A percentile compares a stretch with the other conserved stretches of the same genome.
These are phyloP conservation scores for Chenopodium album DNA, from an alignment of 148 eudicot genomes.

Conservation along the genomic window DNA sequence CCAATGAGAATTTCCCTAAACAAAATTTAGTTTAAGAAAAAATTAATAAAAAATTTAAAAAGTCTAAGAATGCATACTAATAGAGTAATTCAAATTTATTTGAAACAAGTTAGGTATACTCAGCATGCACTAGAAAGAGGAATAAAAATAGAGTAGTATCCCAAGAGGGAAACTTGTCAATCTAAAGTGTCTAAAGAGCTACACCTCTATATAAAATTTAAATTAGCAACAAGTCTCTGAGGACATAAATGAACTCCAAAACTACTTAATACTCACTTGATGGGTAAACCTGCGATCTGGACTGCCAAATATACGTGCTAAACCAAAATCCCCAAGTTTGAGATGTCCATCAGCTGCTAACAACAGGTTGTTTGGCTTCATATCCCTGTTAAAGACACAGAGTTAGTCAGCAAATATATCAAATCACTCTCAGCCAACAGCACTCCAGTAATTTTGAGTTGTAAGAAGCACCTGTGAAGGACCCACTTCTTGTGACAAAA, in stretches of 20 bases:
- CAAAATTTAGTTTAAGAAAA: no score
- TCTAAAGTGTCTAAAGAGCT: not conserved
- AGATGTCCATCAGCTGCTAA: constrained; percentile 87
- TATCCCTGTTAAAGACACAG: constrained; percentile 57
- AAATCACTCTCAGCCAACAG: constrained; percentile 18
- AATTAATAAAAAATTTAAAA: not conserved
- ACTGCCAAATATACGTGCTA: constrained; percentile 96
- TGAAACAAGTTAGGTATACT: not conserved
- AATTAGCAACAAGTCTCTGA: not conserved
- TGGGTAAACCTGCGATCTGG: constrained; percentile 93
- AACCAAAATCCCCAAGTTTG: constrained; percentile 93
- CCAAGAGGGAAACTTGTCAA: no score
- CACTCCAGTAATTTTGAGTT: not conserved
- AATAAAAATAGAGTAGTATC: no score
- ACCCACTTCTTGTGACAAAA: constrained; percentile 97
- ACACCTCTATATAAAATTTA: not conserved
- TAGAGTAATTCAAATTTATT: not conserved
- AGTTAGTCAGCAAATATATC: constrained; percentile 19
- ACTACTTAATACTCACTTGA: constrained; percentile 52
- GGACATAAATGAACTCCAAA: not conserved
- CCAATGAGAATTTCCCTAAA: no score
- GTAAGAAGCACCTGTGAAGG: constrained; percentile 71
- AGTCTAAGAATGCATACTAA: not conserved
- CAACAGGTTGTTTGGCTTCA: constrained; percentile 95
- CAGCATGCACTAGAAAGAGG: not conserved